Evolutionary conservation across 352 stramenopile genomes (phyloP).

Genomic region (Globisporangium megalacanthum): DNA sequence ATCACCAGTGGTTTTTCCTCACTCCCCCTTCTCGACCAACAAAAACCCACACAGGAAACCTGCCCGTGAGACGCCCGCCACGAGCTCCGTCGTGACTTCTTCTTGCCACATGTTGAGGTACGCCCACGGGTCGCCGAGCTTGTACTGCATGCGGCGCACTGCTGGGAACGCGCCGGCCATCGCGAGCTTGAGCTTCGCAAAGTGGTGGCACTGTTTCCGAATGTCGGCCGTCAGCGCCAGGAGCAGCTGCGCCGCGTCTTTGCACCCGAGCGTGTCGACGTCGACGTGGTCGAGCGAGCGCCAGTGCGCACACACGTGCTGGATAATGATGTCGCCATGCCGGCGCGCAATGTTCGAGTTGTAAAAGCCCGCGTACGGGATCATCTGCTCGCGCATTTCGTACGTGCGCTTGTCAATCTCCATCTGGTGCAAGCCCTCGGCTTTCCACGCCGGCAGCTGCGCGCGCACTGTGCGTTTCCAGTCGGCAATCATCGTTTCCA

Average conservation of each 20-base stretch:
- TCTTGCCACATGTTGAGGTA: constrained; percentile 39
- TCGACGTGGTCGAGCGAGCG: constrained; percentile 28
- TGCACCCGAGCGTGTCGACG: constrained; percentile 44
- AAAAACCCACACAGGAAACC: constrained; percentile 51
- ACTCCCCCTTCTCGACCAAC: constrained; percentile 43
- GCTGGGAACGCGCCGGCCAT: constrained; percentile 35
- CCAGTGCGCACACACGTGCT: constrained; percentile 49
- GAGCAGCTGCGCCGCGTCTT: constrained; percentile 34
- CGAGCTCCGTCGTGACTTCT: constrained; percentile 35
- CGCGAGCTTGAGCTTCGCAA: constrained; percentile 41
- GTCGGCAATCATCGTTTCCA: constrained; percentile 31
- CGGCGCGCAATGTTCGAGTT: constrained; percentile 46
- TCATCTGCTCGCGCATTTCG: constrained; percentile 53
- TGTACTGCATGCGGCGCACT: constrained; percentile 28
- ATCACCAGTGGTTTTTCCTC: background rate
- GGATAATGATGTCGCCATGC: constrained; percentile 55
- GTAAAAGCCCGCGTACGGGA: constrained; percentile 50
- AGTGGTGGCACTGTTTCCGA: constrained; percentile 49
- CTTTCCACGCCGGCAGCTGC: constrained; percentile 35
- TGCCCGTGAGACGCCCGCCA: constrained; percentile 32
- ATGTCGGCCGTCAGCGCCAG: constrained; percentile 42
- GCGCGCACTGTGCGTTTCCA: constrained; percentile 35
- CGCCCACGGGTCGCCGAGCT: constrained; percentile 22
- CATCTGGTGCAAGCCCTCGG: constrained; percentile 49
- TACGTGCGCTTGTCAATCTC: constrained; percentile 53